Evolutionary conservation across 305 asterid species (phyloP), one percentile per base, ranked within the genome.

Genomic region (Fraxinus nigra): DNA sequence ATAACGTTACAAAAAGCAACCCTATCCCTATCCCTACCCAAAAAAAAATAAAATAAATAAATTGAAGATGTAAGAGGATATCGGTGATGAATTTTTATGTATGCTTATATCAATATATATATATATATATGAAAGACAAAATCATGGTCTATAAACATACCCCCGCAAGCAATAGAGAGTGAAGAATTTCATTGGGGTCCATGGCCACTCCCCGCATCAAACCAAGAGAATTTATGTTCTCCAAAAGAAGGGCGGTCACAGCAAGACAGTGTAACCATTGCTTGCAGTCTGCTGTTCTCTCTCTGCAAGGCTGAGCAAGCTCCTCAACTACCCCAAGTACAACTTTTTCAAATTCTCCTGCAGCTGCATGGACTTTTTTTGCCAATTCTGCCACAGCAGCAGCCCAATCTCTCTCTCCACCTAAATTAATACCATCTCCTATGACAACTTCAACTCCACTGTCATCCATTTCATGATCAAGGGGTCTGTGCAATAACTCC

Each of bases 341-440:
- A 87, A 92, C 92, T 83, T 91, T 97, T 85, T 93, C 98, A 51
- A 93, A 93, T 87, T 96, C 99, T 80, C 99, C 98, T 8, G 84
- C 75, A 63, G 91, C 86, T 77, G 98, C 91, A 84, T 94, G 98
- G 77, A 94, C 95, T 88, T 90, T 90, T 85, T 88, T 93, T 67
- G 94, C 90, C 83, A 96, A 85, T 83, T 92, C 94, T 33, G 92
- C 94, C 75, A 93, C 95, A 28, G 98, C 97, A 85, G 90, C 88
- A 82, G 99, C 97, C 99, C 99, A 96, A 87, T 90, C 92, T 89
- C 81, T 93, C 86, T 96, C 98, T 76, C 99, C 99, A 78, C 98
- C 98, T 77, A 96, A 89, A 91, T 83, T 94, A 83, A 96, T 90
- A 77, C 98, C 98, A 82, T 96, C 99, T 67, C 98, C 98, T 34